Evolutionary conservation across 345 rosid genomes (phyloP).

Genomic region (Psidium friedrichsthalianum): DNA sequence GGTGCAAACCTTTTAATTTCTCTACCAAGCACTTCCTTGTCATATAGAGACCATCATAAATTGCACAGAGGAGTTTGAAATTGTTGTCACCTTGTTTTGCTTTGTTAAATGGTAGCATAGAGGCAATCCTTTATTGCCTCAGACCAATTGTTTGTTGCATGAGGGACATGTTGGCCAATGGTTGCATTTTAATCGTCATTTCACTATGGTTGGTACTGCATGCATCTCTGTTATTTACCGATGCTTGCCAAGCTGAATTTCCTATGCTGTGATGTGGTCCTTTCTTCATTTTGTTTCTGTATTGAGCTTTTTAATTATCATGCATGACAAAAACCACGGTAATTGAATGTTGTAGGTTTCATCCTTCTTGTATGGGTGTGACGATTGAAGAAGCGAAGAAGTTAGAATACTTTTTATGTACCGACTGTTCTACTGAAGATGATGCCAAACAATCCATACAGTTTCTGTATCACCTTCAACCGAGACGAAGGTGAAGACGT

Average conservation of each 20-base stretch:
- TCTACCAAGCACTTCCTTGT: neutral
- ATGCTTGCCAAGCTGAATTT: neutral
- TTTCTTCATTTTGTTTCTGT: neutral
- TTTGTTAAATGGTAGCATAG: neutral
- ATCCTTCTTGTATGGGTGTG: slow-evolving; percentile 85
- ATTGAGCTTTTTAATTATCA: neutral
- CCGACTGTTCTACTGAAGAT: slow-evolving; percentile 51
- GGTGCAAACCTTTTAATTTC: neutral
- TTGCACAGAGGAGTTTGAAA: neutral
- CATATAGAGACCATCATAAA: neutral
- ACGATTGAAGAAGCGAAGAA: slow-evolving; percentile 68
- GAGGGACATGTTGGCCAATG: neutral
- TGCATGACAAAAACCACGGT: neutral
- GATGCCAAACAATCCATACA: slow-evolving; percentile 50
- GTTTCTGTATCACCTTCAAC: slow-evolving; percentile 34
- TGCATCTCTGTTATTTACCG: neutral
- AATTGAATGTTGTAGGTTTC: slow-evolving; percentile 38
- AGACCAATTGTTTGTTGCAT: neutral
- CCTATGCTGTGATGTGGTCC: neutral
- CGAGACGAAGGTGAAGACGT: slow-evolving; percentile 34
- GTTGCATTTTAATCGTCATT: neutral
- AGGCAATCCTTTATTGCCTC: neutral
- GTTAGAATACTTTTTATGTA: slow-evolving; percentile 60
- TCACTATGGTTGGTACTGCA: neutral
- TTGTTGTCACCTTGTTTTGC: neutral